Evolutionary conservation across 345 rosid species (phyloP), one percentile per base, ranked within the genome.

Genomic region (Pistacia atlantica): DNA sequence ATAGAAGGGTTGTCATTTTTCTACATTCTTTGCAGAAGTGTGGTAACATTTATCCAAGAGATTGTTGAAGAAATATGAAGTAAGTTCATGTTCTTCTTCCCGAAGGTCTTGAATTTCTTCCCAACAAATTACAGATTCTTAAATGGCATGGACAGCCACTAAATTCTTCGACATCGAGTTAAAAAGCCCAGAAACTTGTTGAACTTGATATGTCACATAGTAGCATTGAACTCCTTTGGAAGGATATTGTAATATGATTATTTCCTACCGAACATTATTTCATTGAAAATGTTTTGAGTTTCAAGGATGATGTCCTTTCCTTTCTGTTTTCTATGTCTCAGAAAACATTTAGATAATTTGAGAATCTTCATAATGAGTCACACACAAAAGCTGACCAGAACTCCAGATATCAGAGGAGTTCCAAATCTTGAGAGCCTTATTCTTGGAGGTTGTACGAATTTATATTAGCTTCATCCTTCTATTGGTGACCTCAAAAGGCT

Each of bases 381-480:
- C 54, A 71, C 78, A 9, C 25, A 35, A 17, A 70, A 54, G n/a
- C 58, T 78, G 33, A 42, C 14, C 20, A 70, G 37, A 51, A 65
- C 72, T 63, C 80, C 75, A 28, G 62, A 79, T 51, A 46, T 79
- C 10, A 69, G 61, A 13, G 31, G 55, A 12, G 13, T 67, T 18
- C 33, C 80, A 52, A 71, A 75, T 46, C 67, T 82, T 13, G 55
- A 65, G 55, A 56, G 51, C 25, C 61, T 79, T 49, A 68, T 54
- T 28, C 77, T 79, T 13, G 42, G n/a, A 8, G 65, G 74, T 33
- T 82, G 82, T 48, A 42, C 46, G 18, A 75, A 45, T 33, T 63
- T 82, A 62, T 8, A 64, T n/a, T 72, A 46, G 54, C 45, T 82
- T 42, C 77, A 79, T 60, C 37, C 74, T 11, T 78, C 82, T 20